Evolutionary conservation across 371 early-diverging fungal species (phyloP).

Genomic region (Zychaea mexicana): DNA sequence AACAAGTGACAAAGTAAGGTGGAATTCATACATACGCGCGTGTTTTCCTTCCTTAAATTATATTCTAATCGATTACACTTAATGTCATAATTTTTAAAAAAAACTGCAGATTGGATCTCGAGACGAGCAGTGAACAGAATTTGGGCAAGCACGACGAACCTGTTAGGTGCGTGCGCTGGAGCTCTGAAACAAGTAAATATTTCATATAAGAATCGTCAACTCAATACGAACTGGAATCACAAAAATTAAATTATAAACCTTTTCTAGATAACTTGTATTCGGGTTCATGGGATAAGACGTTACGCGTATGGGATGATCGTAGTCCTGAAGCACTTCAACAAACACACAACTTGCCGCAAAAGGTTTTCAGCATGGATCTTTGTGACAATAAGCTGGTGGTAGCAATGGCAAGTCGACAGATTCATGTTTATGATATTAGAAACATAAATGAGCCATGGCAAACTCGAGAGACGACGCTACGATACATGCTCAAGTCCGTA

Average conservation of each 20-base stretch:
- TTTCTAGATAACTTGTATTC: slow-evolving; percentile 64
- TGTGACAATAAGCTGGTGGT: slow-evolving; percentile 74
- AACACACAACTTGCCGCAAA: slow-evolving; percentile 53
- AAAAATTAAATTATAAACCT: neutral
- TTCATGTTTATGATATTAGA: slow-evolving; percentile 84
- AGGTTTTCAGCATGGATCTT: slow-evolving; percentile 83
- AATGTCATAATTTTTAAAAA: neutral
- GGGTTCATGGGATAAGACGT: slow-evolving; percentile 91
- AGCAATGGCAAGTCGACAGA: slow-evolving; percentile 78
- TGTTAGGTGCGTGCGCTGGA: slow-evolving; percentile 67
- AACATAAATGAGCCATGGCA: slow-evolving; percentile 78
- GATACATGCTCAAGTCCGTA: slow-evolving; percentile 83
- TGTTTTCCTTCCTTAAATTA: neutral
- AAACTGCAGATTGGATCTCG: slow-evolving; percentile 55
- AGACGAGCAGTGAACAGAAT: slow-evolving; percentile 41
- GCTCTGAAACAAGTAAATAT: slow-evolving; percentile 49
- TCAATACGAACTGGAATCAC: neutral
- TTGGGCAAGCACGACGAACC: slow-evolving; percentile 62
- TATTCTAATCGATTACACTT: neutral
- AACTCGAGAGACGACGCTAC: slow-evolving; percentile 75
- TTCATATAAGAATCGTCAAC: neutral
- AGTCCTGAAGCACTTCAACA: slow-evolving; percentile 33
- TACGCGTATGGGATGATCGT: slow-evolving; percentile 82
- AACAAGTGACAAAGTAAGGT: slow-evolving; percentile 61
- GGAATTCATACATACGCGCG: neutral